Evolutionary conservation across 202 grass and related monocot species (phyloP), one percentile per base, ranked within the genome.

Genomic region (Carex sylvatica): DNA sequence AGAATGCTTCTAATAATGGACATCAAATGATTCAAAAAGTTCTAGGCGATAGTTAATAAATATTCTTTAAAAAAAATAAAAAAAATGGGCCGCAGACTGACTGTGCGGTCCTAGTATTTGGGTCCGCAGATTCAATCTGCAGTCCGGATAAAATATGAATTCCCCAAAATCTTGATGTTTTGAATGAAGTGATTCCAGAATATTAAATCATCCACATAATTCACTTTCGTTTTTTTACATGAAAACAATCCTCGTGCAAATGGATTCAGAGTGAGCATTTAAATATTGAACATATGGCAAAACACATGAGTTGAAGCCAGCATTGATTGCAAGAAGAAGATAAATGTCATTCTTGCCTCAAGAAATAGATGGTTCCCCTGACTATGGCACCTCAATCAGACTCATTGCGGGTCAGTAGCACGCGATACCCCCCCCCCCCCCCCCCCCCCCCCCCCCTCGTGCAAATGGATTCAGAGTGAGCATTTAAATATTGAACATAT

Each of bases 361-460:
- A n/a, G 28, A 78, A 60, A 24, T 60, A 18, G 74, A 78, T 60
- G 74, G 9, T 35, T 16, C 51, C 22, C 52, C 38, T 6, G 42
- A 49, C 9, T 22, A 19, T 72, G 78, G 74, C 16, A 78, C 59
- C 22, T 76, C 67, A 1, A 85, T 3, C 12, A 79, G 70, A 59
- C 64, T 75, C 44, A 47, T 82, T 13, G 90, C 81, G 0, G 87
- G 90, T 12, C 81, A 60, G 35, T 55, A 83, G 46, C 89, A 26
- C 3, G 87, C 46, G 16, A 93, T 89, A 44, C 51, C 23, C 3
- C n/a, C n/a, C n/a, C n/a, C n/a, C n/a, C n/a, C n/a, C n/a, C n/a
- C n/a, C n/a, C n/a, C n/a, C n/a, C n/a, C n/a, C n/a, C n/a, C n/a
- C n/a, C n/a, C n/a, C n/a, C 1, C 5, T 12, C 23, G 4, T 13